Evolutionary conservation across 129 eudicot genomes (phyloP), one percentile per base, ranked within the genome.

Genomic region (Escallonia herrerae): DNA sequence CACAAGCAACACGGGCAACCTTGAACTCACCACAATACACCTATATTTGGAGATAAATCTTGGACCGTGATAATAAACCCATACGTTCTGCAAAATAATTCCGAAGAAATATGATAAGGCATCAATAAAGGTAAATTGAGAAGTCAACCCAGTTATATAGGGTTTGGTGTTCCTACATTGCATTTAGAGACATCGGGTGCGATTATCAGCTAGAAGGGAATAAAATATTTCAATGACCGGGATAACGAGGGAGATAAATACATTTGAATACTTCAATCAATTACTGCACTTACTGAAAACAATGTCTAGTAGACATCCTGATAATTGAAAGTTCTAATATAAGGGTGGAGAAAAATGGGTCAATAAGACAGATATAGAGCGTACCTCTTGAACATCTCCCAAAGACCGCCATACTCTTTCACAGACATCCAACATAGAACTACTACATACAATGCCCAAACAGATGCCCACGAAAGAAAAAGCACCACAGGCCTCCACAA

Each of bases 11-110:
- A 43, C 50, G n/a, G 53, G 11, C 46, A 40, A 66, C 49, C 58
- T 33, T 69, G 47, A 38, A 73, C 91, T 83, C 63, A 91, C 98
- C 98, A 93, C 67, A 85, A 65, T 65, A 93, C 95, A 68, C 98
- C 98, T 42, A 93, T 88, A 75, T 88, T 93, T 69, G 98, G 98
- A 77, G 96, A 83, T 70, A 93, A 76, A 76, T 93, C 96, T 76
- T 88, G 79, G 48, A 88, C 95, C 40, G 89, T 81, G 68, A 93
- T 91, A 58, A 88, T 85, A 81, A 91, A 91, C 40, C 98, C 98
- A 62, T 87, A 88, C 3, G 96, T 87, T 82, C 96, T 91, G 96
- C 84, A 77, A 49, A 49, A 49, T 49, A 7, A 3, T 7, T n/a
- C 54, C 9, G 1, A 4, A 5, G 12, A 5, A 49, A n/a, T 2